Base-by-base conservation (phyloP, 1,284 basidiomycete genomes). In the Xerocomus amazonicus region DNA sequence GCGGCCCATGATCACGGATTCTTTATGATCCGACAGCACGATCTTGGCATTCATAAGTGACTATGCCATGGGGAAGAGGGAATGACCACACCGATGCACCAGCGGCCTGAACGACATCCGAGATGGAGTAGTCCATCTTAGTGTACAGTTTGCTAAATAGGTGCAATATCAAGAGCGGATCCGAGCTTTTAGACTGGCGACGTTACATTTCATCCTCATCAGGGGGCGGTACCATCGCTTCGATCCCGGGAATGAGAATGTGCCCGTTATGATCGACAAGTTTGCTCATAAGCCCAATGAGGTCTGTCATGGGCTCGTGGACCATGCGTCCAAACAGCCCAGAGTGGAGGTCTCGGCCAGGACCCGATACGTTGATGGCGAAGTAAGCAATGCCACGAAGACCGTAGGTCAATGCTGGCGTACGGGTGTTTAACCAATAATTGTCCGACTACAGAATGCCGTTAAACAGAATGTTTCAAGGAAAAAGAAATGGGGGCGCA, bases 341-440 rank as follows among this genome's bases (percentile, higher is more conserved):
- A 43, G 93, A 97, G 73, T 99, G 96, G 2, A 99, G 77, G 66
- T 99, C 97, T 37, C 86, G 80, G 14, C 78, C 84, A 3, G 96
- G 96, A 3, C 97, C 96, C 8, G 82, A 79, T 50, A 99, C 75
- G 40, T 80, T 81, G 53, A 96, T 74, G 65, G 88, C 87, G 78
- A 90, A 97, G 77, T 97, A 98, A 34, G 85, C 78, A 51, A 98
- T 75, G 19, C 96, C 96, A 48, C 96, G 90, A 16, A 90, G 77
- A 45, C 88, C 88, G 54, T 90, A 90, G 0, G 87, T 90, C 49
- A 90, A 63, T 34, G 77, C 83, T 0, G 87, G 87, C 2, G 87
- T 90, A 45, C 86, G 82, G 0, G 81, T 82, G 68, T 90, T 90
- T 44, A 91, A 70, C 89, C 89, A 91, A 67, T 91, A 90, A 70